Conservation (phyloP, 2,329 filamentous ascomycete genomes). For the Nothopassalora personata region DNA sequence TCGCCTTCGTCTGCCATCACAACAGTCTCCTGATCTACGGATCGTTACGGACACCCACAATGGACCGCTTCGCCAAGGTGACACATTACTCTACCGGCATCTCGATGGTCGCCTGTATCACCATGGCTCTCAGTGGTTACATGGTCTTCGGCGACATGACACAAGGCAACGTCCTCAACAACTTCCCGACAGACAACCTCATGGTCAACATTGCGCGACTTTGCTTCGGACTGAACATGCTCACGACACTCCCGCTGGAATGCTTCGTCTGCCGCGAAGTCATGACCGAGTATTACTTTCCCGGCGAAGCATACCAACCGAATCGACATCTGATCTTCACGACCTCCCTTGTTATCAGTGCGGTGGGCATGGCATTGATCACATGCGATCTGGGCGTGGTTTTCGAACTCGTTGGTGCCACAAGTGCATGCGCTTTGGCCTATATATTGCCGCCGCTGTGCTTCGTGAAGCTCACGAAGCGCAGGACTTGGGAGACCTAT, state of each 20-base stretch:
- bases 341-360: slow-evolving; percentile 69
- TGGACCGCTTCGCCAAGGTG: slow-evolving; percentile 88
- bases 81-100: slow-evolving; percentile 90
- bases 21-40: slow-evolving; percentile 97
- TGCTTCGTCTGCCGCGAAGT: slow-evolving; percentile 97
- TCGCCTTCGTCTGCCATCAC: slow-evolving; percentile 80
- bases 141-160: slow-evolving; percentile 89
- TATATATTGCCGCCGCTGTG: slow-evolving; percentile 94
- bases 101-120: slow-evolving; percentile 84
- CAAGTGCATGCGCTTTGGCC: slow-evolving; percentile 85
- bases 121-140: slow-evolving; percentile 84
- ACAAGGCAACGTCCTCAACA: slow-evolving; percentile 93
- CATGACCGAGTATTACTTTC: slow-evolving; percentile 80
- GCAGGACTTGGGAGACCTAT: slow-evolving; percentile 51
- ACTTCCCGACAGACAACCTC: slow-evolving; percentile 83
- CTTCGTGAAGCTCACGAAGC: slow-evolving; percentile 84
- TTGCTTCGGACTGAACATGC: slow-evolving; percentile 97
- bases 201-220: slow-evolving; percentile 93
- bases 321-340: slow-evolving; percentile 83
- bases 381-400: slow-evolving; percentile 93
- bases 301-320: slow-evolving; percentile 69
- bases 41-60: slow-evolving; percentile 85
- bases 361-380: slow-evolving; percentile 71
- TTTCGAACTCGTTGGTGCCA: slow-evolving; percentile 93
- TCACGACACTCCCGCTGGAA: slow-evolving; percentile 92